Conservation (phyloP, 164 flowering plant species). For the Akebia trifoliata region DNA sequence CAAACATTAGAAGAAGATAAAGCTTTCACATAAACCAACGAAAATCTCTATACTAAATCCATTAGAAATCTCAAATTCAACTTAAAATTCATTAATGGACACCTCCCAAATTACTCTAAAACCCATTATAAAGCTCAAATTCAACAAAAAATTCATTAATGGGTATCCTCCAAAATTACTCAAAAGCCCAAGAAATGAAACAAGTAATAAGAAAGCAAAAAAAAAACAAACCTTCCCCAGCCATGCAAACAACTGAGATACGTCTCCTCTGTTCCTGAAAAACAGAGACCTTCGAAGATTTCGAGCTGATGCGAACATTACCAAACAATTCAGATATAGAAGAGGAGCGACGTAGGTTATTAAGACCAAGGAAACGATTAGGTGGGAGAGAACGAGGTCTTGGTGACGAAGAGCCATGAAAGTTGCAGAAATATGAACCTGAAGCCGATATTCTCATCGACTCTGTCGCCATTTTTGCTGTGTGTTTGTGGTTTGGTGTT, state of each 20-base stretch:
- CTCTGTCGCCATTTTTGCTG: conserved; percentile 17
- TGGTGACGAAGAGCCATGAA: conserved; percentile 2
- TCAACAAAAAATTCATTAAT: conserved; percentile 1
- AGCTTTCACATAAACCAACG: too few species aligned
- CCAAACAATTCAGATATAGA: conserved; percentile 19
- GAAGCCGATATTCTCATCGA: conserved; percentile 19
- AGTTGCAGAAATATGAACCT: conserved; percentile 8
- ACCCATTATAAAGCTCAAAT: background rate
- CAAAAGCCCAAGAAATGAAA: background rate
- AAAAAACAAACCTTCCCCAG: conserved; percentile 35
- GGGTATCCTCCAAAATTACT: conserved; percentile 1
- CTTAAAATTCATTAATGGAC: conserved; percentile 2
- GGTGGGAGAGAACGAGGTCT: conserved; percentile 18
- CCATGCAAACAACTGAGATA: conserved; percentile 27
- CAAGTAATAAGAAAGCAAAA: background rate
- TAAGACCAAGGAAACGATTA: conserved; percentile 9
- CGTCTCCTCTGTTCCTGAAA: conserved; percentile 8
- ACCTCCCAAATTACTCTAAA: background rate
- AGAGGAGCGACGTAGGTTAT: conserved; percentile 5
- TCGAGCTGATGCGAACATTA: conserved; percentile 17
- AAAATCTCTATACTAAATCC: background rate
- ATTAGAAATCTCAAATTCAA: background rate
- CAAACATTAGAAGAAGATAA: too few species aligned
- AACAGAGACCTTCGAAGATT: conserved; percentile 11
- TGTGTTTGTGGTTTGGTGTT: too few species aligned